Base-by-base conservation (phyloP, 164 flowering plant genomes). In the Vitis labrusca region DNA sequence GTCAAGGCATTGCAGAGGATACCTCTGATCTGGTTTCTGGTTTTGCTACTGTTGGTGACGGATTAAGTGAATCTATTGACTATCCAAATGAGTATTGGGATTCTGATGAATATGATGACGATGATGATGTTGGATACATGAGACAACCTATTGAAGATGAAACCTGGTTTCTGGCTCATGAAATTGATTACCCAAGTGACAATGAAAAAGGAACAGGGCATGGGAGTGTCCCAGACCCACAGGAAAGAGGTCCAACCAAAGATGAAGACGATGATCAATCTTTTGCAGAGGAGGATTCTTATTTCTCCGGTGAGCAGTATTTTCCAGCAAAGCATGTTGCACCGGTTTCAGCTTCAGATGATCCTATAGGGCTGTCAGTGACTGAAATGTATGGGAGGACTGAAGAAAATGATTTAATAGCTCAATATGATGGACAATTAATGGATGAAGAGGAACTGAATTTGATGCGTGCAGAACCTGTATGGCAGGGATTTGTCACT, bases 71-170 rank as follows among this genome's bases (percentile, higher is more conserved):
- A 78, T 84, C 97, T 59, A 69, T 89, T 71, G 99, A 90, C 84
- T 95, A 90, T 71, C 97, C 94, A 59, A 89, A 91, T 79, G 99
- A 95, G 51, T 95, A 91, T 68, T 95, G 99, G 99, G 99, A 95
- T 68, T 95, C 98, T 73, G 99, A 95, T 78, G 99, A 95, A 76
- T 95, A 95, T 71, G 98, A 95, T 47, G 98, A 93, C 60, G 98
- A 95, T 71, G 98, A 91, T 30, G 98, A 96, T 77, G 94, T 90
- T 69, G 99, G 99, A 59, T 93, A 93, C 80, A 91, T 85, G 87
- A 86, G 99, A 72, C 98, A 96, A 78, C 97, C 97, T 61, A 96
- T 96, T 76, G 99, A 96, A 82, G 98, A 96, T 74, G 98, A 96
- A 78, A 71, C 97, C 51, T 96, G 99, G 99, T 96, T 96, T 85